These are phyloP conservation scores for Rhizopogon vesiculosus DNA, from an alignment of 768 basidiomycete species.

Conservation along the genomic window DNA sequence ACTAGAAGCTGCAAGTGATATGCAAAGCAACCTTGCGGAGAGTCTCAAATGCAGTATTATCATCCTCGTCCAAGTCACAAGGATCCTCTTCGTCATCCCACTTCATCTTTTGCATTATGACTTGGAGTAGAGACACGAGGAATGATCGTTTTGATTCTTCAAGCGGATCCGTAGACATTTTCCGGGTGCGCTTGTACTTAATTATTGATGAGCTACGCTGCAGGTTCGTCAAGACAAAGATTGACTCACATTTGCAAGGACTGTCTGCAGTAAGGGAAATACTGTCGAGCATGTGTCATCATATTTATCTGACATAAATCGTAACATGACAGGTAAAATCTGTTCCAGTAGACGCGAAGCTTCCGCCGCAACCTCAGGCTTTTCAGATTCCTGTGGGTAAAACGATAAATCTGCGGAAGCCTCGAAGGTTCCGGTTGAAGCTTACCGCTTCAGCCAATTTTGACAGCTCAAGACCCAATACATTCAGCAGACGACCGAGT, in stretches of 20 bases:
- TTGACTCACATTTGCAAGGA: constrained; percentile 64
- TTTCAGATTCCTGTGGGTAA: constrained; percentile 47
- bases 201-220: constrained; percentile 4
- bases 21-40: constrained; percentile 67
- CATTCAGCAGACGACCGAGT: constrained; percentile 78
- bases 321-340: constrained; percentile 76
- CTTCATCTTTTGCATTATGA: constrained; percentile 83
- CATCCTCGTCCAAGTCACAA: constrained; percentile 86
- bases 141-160: constrained; percentile 71
- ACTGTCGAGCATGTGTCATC: constrained; percentile 87
- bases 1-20: constrained; percentile 1
- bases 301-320: constrained; percentile 85
- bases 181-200: constrained; percentile 80
- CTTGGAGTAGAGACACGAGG: constrained; percentile 69
- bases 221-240: not conserved
- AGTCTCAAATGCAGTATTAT: constrained; percentile 73
- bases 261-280: constrained; percentile 71
- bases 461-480: constrained; percentile 74
- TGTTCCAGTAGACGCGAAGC: constrained; percentile 60
- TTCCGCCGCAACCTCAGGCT: constrained; percentile 58
- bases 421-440: constrained; percentile 1
- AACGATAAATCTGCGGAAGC: constrained; percentile 2
- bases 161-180: constrained; percentile 55
- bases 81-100: constrained; percentile 82
- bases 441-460: constrained; percentile 73